Base-by-base conservation (phyloP, 805 yeast genomes). In the Lipomyces chichibuensis region DNA sequence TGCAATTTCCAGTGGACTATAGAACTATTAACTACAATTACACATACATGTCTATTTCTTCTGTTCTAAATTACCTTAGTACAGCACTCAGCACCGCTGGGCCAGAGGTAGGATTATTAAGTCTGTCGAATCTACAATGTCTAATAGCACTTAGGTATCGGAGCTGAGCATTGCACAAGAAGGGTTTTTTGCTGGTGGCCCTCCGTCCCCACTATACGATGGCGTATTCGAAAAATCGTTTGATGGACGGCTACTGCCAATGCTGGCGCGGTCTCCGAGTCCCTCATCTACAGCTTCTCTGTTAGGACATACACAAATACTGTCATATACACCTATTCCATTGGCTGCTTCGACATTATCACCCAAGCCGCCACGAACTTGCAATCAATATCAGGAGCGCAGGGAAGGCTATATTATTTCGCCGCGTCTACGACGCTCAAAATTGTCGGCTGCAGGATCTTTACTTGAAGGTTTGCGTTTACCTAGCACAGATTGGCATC, bases 161-260 rank as follows among this genome's bases (percentile, higher is more conserved):
- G 55, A 52, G 29, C 33, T 25, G 8, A 23, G 55, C 17, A 29
- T 13, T 17, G 23, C 33, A 17, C 33, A 25, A 8, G 55, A 29
- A 3, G 20, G n/a, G 1, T 20, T 25, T 25, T 5, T 52, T 25
- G 33, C 33, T 13, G 33, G n/a, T 25, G 33, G 55, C 55, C 29
- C 33, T 25, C 33, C 43, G 6, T 33, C 56, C 8, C 59, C 43
- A 20, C 6, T 56, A 13, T 39, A 56, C 37, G 59, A 56, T 56
- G 59, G 49, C 17, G 25, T 56, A 13, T 23, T 56, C 43, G 59
- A 56, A 56, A 17, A 20, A 14, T 56, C 59, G 56, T 33, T 56
- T 3, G 59, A 56, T 35, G 59, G 29, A 27, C 27, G n/a, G 29
- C 59, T 56, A 11, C 59, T 9, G 25, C 17, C 33, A 1, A 17